A percentile compares a stretch with the other conserved stretches of the same genome.
phyloP scores from a whole-genome alignment of 495 filamentous ascomycete species.

The Endocarpon pusillum region DNA sequence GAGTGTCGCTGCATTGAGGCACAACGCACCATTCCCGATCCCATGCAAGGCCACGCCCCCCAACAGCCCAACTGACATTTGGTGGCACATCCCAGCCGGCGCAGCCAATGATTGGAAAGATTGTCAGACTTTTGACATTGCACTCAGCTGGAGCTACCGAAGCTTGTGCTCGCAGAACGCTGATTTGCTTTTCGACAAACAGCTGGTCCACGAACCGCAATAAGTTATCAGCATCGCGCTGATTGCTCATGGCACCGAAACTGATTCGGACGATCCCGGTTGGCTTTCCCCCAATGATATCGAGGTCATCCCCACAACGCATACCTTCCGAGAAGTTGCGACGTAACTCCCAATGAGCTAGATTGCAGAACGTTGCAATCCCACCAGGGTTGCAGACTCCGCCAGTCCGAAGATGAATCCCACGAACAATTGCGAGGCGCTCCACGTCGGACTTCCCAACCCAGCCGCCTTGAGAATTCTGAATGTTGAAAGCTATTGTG shows the following conservation, averaged over 20 bases:
- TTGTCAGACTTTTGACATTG: slow-evolving; percentile 41
- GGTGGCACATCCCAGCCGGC: slow-evolving; percentile 55
- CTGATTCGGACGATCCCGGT: slow-evolving; percentile 77
- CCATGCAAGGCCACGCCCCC: slow-evolving; percentile 67
- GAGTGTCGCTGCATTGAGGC: slow-evolving; percentile 61
- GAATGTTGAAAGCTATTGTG: slow-evolving; percentile 69
- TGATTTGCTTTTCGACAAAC: slow-evolving; percentile 37
- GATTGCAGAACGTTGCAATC: slow-evolving; percentile 45
- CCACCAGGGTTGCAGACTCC: slow-evolving; percentile 87
- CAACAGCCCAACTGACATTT: slow-evolving; percentile 52
- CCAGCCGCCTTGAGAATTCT: slow-evolving; percentile 49
- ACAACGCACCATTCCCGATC: slow-evolving; percentile 90
- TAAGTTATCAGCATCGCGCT: slow-evolving; percentile 55
- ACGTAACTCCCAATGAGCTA: slow-evolving; percentile 63
- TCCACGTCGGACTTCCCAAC: slow-evolving; percentile 71
- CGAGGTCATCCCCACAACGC: slow-evolving; percentile 62
- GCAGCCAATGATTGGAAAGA: slow-evolving; percentile 85
- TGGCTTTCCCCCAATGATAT: slow-evolving; percentile 65
- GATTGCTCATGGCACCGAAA: slow-evolving; percentile 73
- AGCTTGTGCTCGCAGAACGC: slow-evolving; percentile 9
- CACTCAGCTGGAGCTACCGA: slow-evolving; percentile 14
- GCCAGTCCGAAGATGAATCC: slow-evolving; percentile 69
- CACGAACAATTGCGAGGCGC: slow-evolving; percentile 58
- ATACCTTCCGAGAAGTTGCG: slow-evolving; percentile 66
- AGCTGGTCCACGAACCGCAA: slow-evolving; percentile 61